Evolutionary conservation across 2,329 filamentous ascomycete genomes (phyloP).

Genomic region (Elsinoe fawcettii): DNA sequence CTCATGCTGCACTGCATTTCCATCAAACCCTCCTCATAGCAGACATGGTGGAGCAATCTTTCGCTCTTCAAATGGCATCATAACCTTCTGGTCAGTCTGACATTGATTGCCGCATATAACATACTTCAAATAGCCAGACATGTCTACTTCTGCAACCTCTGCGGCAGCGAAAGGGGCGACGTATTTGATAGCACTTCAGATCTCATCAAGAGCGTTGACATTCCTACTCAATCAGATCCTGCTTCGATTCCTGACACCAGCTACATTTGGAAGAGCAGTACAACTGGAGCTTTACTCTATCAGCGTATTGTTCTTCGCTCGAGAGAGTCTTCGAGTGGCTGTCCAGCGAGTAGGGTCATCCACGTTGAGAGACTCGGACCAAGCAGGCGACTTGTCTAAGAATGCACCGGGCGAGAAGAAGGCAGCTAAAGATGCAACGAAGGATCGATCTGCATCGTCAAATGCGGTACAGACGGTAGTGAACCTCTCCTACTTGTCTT

Average conservation of each 20-base stretch:
- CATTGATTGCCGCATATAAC: no score
- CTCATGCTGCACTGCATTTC: no score
- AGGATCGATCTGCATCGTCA: slow-evolving; percentile 21
- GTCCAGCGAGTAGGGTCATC: slow-evolving; percentile 58
- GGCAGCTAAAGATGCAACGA: background rate
- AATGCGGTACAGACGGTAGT: slow-evolving; percentile 63
- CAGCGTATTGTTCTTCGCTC: slow-evolving; percentile 86
- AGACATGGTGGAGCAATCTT: no score
- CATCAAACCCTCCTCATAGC: no score
- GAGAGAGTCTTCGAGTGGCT: slow-evolving; percentile 85
- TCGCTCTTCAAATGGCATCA: no score
- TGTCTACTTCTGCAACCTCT: slow-evolving; percentile 25
- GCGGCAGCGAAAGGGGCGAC: slow-evolving; percentile 63
- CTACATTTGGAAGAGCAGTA: slow-evolving; percentile 73
- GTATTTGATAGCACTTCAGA: slow-evolving; percentile 79
- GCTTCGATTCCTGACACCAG: slow-evolving; percentile 77
- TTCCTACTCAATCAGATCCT: slow-evolving; percentile 89
- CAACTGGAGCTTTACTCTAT: slow-evolving; percentile 92
- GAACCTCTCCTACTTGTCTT: slow-evolving; percentile 77
- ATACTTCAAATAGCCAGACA: no score
- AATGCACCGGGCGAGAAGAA: background rate
- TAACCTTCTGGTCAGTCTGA: no score
- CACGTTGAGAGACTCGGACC: background rate
- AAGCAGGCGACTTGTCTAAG: background rate
- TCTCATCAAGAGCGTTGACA: slow-evolving; percentile 78